These are phyloP conservation scores for Monotropa hypopitys DNA, from an alignment of 179 eudicot species.

Conservation along the genomic window DNA sequence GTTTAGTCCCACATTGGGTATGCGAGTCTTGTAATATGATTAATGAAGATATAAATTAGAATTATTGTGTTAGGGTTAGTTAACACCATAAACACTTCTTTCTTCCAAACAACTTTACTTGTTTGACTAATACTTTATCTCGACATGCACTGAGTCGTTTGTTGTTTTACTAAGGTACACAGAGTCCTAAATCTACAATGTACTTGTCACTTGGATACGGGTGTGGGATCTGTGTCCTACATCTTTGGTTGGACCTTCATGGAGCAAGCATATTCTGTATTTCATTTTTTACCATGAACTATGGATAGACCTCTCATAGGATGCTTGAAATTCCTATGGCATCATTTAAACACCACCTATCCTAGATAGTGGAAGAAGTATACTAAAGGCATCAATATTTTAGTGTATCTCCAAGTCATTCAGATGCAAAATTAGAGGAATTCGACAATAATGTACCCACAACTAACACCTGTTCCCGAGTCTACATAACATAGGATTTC, in stretches of 20 bases:
- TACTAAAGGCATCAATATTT: neutral
- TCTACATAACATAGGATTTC: neutral
- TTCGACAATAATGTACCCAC: neutral
- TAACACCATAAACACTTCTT: no score
- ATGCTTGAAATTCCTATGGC: neutral
- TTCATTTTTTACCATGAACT: neutral
- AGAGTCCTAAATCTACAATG: neutral
- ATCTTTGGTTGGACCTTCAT: neutral
- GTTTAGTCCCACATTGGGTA: no score
- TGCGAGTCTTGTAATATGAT: no score
- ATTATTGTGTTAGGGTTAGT: no score
- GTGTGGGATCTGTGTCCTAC: neutral
- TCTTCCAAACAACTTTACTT: neutral
- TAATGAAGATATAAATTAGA: no score
- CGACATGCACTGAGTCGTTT: neutral
- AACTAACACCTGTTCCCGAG: neutral
- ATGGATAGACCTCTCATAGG: neutral
- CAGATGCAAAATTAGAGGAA: neutral
- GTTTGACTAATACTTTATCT: neutral
- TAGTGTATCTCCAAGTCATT: neutral
- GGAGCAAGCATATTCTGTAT: neutral
- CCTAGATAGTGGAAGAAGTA: neutral
- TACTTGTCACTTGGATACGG: neutral
- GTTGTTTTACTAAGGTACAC: neutral
- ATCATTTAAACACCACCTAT: neutral